These are phyloP conservation scores for Fusarium sp. DNA, from an alignment of 2,329 filamentous ascomycete species.

Conservation along the genomic window DNA sequence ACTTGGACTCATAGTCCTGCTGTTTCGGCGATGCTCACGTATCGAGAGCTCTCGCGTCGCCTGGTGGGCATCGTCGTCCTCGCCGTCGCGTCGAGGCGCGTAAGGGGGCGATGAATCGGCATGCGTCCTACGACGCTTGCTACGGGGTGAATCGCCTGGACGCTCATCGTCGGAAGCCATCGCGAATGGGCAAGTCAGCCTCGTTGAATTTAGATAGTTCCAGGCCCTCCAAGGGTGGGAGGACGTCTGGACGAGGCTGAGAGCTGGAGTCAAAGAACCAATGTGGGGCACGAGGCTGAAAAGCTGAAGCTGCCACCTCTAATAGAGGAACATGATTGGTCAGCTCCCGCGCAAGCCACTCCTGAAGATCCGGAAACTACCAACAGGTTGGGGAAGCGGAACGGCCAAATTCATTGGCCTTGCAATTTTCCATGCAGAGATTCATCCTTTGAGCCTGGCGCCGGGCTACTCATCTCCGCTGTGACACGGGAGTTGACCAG, in stretches of 20 bases:
- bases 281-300: slow-evolving; percentile 37
- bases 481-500: slow-evolving; percentile 7
- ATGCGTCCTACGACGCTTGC: slow-evolving; percentile 51
- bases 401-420: slow-evolving; percentile 23
- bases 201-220: slow-evolving; percentile 15
- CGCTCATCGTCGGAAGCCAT: slow-evolving; percentile 49
- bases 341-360: slow-evolving; percentile 26
- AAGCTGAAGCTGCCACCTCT: slow-evolving; percentile 2
- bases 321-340: slow-evolving; percentile 28
- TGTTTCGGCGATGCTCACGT: slow-evolving; percentile 34
- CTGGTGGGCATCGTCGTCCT: slow-evolving; percentile 21
- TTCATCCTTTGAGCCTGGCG: slow-evolving; percentile 2
- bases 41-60: slow-evolving; percentile 35
- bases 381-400: slow-evolving; percentile 39
- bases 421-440: not conserved
- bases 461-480: slow-evolving; percentile 25
- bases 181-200: not conserved
- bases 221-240: slow-evolving; percentile 18
- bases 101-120: slow-evolving; percentile 46
- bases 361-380: slow-evolving; percentile 44
- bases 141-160: slow-evolving; percentile 42
- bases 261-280: slow-evolving; percentile 5
- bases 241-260: slow-evolving; percentile 40
- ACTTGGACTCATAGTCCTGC: slow-evolving; percentile 43
- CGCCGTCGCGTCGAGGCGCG: slow-evolving; percentile 37